Evolutionary conservation across 1,284 basidiomycete genomes (phyloP).

Genomic region (Entoloma clypeatum): DNA sequence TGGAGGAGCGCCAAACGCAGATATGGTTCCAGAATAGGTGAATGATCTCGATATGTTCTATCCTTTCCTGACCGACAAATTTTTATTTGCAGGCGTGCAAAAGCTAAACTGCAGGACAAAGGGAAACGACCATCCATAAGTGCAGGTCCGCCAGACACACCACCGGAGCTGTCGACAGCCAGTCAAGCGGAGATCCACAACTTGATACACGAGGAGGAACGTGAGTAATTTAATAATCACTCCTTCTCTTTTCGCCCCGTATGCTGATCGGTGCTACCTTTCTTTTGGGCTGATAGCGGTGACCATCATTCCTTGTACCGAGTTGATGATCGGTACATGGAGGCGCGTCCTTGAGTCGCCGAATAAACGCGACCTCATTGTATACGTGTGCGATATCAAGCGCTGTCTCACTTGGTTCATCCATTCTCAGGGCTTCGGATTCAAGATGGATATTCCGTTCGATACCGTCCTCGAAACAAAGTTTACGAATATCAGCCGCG

Average conservation of each 20-base stretch:
- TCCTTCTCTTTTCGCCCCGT: slow-evolving; percentile 4
- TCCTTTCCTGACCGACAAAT: slow-evolving; percentile 7
- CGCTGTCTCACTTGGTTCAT: slow-evolving; percentile 75
- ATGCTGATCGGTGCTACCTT: slow-evolving; percentile 10
- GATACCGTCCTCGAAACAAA: slow-evolving; percentile 54
- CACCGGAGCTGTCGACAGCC: slow-evolving; percentile 49
- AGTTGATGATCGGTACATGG: slow-evolving; percentile 74
- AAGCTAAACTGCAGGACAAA: slow-evolving; percentile 70
- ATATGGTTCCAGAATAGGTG: slow-evolving; percentile 87
- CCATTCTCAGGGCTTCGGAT: slow-evolving; percentile 62
- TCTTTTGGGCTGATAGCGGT: slow-evolving; percentile 46
- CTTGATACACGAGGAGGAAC: slow-evolving; percentile 69
- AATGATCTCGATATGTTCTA: not conserved
- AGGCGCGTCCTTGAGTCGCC: slow-evolving; percentile 58
- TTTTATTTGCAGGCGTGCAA: slow-evolving; percentile 56
- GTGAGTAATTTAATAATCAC: slow-evolving; percentile 38
- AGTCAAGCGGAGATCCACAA: slow-evolving; percentile 57
- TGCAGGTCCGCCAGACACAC: slow-evolving; percentile 44
- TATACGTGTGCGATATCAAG: slow-evolving; percentile 65
- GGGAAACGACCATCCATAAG: slow-evolving; percentile 36
- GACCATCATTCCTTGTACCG: slow-evolving; percentile 69
- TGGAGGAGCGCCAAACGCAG: slow-evolving; percentile 82
- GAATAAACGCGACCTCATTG: slow-evolving; percentile 62
- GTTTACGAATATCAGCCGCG: slow-evolving; percentile 53
- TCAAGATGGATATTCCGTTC: slow-evolving; percentile 82